These are phyloP conservation scores for Serendipita sp. DNA, from an alignment of 768 basidiomycete genomes.

Conservation along the genomic window DNA sequence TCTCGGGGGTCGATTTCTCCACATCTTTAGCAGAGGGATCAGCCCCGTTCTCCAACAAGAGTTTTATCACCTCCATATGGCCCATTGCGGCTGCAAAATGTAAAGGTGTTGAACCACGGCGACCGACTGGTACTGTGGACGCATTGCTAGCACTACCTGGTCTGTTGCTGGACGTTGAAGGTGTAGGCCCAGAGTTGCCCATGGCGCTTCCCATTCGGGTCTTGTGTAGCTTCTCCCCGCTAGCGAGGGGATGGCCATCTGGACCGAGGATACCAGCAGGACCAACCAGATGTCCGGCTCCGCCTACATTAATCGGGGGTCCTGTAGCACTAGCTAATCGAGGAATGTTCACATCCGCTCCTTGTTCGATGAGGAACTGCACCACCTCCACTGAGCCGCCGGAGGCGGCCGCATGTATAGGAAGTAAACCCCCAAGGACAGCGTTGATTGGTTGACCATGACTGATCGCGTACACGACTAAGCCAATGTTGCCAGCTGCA, in stretches of 20 bases:
- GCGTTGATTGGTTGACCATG: conserved; percentile 95
- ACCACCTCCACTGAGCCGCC: conserved; percentile 84
- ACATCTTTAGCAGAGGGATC: conserved; percentile 26
- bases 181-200: conserved; percentile 21
- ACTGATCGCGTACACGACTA: conserved; percentile 81
- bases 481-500: conserved; percentile 65
- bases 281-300: conserved; percentile 8
- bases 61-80: conserved; percentile 57
- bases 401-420: conserved; percentile 85
- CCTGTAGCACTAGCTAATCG: conserved; percentile 33
- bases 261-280: conserved; percentile 9
- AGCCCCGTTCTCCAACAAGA: conserved; percentile 76
- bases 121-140: conserved; percentile 11
- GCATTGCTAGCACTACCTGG: background rate
- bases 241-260: conserved; percentile 52
- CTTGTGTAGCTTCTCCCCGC: conserved; percentile 25
- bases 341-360: conserved; percentile 96
- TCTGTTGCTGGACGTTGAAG: background rate
- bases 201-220: background rate
- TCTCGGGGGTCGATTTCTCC: background rate
- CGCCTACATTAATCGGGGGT: background rate
- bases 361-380: conserved; percentile 71
- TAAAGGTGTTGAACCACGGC: conserved; percentile 68
- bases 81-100: conserved; percentile 97
- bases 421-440: conserved; percentile 90